A percentile compares a stretch with the other conserved stretches of the same genome.
phyloP scores from a whole-genome alignment of 257 asterid species.

The Fraxinus pennsylvanica region DNA sequence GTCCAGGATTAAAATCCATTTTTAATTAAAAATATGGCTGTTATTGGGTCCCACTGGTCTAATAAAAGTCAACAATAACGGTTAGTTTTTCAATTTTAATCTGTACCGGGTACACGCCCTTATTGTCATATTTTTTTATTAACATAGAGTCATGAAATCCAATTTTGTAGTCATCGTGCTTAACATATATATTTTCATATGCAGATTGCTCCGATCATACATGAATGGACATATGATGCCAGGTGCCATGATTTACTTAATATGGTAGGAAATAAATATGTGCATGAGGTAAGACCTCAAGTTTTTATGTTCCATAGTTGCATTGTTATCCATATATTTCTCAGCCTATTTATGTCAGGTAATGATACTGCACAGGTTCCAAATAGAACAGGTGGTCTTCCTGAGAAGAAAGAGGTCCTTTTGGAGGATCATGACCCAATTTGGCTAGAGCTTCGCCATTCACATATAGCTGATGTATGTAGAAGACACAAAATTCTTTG shows the following conservation, averaged over 20 bases:
- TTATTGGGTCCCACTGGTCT: no score
- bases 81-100: no score
- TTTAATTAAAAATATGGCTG: no score
- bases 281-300: constrained; percentile 73
- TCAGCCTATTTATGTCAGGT: constrained; percentile 8
- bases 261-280: constrained; percentile 96
- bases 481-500: constrained; percentile 19
- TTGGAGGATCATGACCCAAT: constrained; percentile 98
- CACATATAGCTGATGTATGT: constrained; percentile 98
- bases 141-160: background rate
- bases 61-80: no score
- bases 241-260: constrained; percentile 93
- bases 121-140: constrained; percentile 14
- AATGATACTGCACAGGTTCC: constrained; percentile 63
- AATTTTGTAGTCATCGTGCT: background rate
- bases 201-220: constrained; percentile 95
- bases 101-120: no score
- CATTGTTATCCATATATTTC: constrained; percentile 25
- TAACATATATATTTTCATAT: constrained; percentile 21
- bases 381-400: constrained; percentile 70
- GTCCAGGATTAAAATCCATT: no score
- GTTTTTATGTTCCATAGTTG: constrained; percentile 19
- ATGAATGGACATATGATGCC: constrained; percentile 99
- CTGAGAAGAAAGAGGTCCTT: constrained; percentile 97
- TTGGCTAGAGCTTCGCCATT: constrained; percentile 98